These are phyloP conservation scores for Apocynum venetum DNA, from an alignment of 257 asterid genomes.

Conservation along the genomic window DNA sequence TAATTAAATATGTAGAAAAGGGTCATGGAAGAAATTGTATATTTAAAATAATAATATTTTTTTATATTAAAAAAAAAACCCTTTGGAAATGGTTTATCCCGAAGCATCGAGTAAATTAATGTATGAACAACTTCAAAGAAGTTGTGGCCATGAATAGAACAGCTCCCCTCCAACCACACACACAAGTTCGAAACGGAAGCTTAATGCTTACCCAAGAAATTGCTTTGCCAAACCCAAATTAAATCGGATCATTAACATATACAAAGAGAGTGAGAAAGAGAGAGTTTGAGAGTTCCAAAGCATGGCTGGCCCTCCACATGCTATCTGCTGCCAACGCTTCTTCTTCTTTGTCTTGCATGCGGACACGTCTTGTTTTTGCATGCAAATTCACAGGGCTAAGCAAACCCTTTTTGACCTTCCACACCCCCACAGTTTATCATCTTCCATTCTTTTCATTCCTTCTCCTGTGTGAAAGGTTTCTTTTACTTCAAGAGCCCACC, in stretches of 20 bases:
- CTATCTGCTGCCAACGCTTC: constrained; percentile 11
- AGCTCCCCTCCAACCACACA: not conserved
- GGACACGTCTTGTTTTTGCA: constrained; percentile 17
- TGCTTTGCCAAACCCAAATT: not conserved
- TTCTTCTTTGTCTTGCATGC: constrained; percentile 18
- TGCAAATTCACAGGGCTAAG: constrained; percentile 11
- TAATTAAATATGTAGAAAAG: too few relatives aligned
- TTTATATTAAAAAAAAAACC: too few relatives aligned
- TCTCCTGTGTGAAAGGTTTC: not conserved
- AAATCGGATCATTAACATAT: not conserved
- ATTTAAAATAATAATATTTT: too few relatives aligned
- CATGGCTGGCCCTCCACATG: constrained; percentile 21
- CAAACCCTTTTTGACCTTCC: not conserved
- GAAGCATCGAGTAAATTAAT: too few relatives aligned
- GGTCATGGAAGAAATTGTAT: too few relatives aligned
- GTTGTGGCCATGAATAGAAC: constrained; percentile 10
- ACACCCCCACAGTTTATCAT: not conserved
- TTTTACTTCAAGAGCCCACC: not conserved
- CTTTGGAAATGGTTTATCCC: too few relatives aligned
- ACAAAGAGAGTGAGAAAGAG: not conserved
- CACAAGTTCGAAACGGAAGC: too few relatives aligned
- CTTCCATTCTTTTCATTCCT: not conserved
- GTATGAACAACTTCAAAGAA: too few relatives aligned
- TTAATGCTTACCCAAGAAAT: too few relatives aligned
- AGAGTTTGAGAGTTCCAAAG: constrained; percentile 21